Base-by-base conservation (phyloP, 2,329 filamentous ascomycete genomes). In the Geosmithia morbida region DNA sequence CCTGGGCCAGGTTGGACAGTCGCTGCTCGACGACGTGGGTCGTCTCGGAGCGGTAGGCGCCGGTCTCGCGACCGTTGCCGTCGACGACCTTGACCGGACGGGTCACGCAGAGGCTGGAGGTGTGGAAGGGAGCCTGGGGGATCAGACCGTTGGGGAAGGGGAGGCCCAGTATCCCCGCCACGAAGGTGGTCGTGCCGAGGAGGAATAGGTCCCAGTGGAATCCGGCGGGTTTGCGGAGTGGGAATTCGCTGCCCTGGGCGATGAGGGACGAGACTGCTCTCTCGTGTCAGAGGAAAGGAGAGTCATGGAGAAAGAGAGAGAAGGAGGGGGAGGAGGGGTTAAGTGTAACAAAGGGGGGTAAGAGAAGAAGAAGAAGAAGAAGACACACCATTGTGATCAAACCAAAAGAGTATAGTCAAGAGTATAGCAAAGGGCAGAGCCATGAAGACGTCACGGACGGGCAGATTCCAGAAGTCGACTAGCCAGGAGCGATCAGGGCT, bases 161-260 rank as follows among this genome's bases (percentile, higher is more conserved):
- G 11, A 90, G 72, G 16, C 86, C 85, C 14, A 90, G 69, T 22
- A 90, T 69, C 11, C 85, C 85, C 2, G 83, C 81, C 1, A 89
- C 65, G 45, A 82, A 83, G 0, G 85, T 89, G 1, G 85, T 89
- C 26, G 87, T 66, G 4, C 86, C 86, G 1, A 90, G 77, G 29
- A 90, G 76, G 65, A 88, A 89, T 40, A 90, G 62, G 55, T 90
- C 85, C 85, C 85, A 90, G 64, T 90, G 85, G 58, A 90, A 90
- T 14, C 85, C 85, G 43, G 85, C 83, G 2, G 86, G 85, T 57
- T 90, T 90, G 19, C 77, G 74, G 11, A 90, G 76, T 1, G 85
- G 85, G 52, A 87, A 90, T 57, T 90, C 85, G 51, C 83, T 88
- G 45, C 85, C 86, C 59, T 90, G 85, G 11, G 85, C 83, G 47